Evolutionary conservation across 2,329 filamentous ascomycete genomes (phyloP).

Genomic region (Ceratocystis huliohia): DNA sequence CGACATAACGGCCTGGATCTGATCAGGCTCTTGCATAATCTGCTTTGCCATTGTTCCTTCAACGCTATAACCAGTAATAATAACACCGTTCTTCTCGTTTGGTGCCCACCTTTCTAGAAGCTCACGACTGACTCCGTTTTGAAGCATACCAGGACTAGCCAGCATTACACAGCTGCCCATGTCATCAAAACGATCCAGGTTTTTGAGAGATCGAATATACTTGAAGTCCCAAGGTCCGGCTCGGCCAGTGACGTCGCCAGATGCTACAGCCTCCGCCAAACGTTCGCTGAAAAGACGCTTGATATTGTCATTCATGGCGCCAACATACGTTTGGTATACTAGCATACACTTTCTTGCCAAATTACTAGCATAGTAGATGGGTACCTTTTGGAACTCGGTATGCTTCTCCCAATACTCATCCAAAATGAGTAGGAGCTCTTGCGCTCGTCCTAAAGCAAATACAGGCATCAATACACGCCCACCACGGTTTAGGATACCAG

Average conservation of each 20-base stretch:
- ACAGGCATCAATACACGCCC: slow-evolving; percentile 90
- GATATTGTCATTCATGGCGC: slow-evolving; percentile 98
- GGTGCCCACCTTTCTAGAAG: slow-evolving; percentile 92
- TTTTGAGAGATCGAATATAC: slow-evolving; percentile 83
- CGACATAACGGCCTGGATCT: slow-evolving; percentile 89
- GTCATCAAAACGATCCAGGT: slow-evolving; percentile 89
- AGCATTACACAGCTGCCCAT: slow-evolving; percentile 94
- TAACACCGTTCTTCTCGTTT: slow-evolving; percentile 91
- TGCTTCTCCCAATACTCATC: slow-evolving; percentile 96
- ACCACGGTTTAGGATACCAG: slow-evolving; percentile 76
- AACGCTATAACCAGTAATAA: slow-evolving; percentile 96
- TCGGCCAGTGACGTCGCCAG: slow-evolving; percentile 59
- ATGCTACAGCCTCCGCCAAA: slow-evolving; percentile 79
- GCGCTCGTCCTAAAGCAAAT: slow-evolving; percentile 84
- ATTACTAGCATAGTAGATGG: slow-evolving; percentile 96
- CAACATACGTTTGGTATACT: slow-evolving; percentile 95
- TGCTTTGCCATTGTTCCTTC: slow-evolving; percentile 97
- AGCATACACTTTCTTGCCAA: slow-evolving; percentile 95
- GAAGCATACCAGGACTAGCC: slow-evolving; percentile 93
- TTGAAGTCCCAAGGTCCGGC: slow-evolving; percentile 95
- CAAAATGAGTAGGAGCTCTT: slow-evolving; percentile 84
- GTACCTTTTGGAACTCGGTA: slow-evolving; percentile 72
- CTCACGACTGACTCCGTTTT: slow-evolving; percentile 88
- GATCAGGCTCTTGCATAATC: slow-evolving; percentile 86
- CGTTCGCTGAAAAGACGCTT: slow-evolving; percentile 86